A percentile compares a stretch with the other conserved stretches of the same genome.
These are phyloP conservation scores for Nicotiana tabacum DNA, from an alignment of 257 asterid genomes.

Conservation along the genomic window DNA sequence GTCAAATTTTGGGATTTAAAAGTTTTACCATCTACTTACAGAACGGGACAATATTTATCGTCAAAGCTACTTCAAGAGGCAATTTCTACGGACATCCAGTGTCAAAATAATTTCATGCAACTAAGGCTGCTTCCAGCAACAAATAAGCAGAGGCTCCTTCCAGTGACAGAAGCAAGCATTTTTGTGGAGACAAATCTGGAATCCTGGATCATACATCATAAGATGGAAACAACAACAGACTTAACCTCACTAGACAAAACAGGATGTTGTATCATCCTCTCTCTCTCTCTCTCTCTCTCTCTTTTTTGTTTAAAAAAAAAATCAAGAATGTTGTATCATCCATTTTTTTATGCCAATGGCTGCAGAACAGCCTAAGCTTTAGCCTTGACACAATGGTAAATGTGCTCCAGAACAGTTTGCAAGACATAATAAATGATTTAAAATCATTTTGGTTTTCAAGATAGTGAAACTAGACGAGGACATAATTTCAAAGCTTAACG, in stretches of 20 bases:
- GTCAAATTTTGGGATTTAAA: neutral
- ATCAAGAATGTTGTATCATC: neutral
- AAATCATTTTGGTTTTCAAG: neutral
- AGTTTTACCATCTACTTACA: neutral
- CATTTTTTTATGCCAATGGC: neutral
- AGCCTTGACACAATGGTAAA: neutral
- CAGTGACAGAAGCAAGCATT: neutral
- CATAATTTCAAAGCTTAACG: neutral
- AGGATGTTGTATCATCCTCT: neutral
- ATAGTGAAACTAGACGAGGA: neutral
- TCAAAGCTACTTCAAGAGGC: neutral
- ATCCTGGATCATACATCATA: neutral
- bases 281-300: no score
- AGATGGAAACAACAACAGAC: neutral
- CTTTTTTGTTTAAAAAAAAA: no score
- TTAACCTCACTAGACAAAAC: neutral
- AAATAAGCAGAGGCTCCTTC: neutral
- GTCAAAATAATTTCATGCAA: neutral
- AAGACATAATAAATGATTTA: neutral
- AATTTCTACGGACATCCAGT: neutral
- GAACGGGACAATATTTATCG: neutral
- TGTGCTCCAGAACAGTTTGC: neutral
- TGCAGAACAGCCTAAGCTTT: neutral
- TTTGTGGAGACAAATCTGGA: conserved; percentile 1
- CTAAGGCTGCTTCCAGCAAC: neutral